Percentiles rank a stretch among this genome's conserved stretches.
These are phyloP conservation scores for Phytopythium chamaehyphon DNA, from an alignment of 352 stramenopile species.

Conservation along the genomic window DNA sequence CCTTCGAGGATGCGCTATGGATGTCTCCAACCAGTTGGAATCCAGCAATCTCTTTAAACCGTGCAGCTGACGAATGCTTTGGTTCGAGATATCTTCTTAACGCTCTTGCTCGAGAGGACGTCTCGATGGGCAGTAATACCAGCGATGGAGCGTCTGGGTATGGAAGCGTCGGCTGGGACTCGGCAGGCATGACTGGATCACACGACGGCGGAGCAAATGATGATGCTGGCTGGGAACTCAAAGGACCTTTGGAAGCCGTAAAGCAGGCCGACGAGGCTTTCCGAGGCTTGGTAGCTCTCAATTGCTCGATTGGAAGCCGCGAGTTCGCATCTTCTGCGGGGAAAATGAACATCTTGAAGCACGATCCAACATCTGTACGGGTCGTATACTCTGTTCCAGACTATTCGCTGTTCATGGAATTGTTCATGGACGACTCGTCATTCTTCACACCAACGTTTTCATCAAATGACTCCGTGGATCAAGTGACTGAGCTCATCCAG, in stretches of 20 bases:
- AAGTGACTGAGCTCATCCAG: conserved; percentile 14
- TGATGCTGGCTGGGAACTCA: not conserved
- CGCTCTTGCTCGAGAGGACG: not conserved
- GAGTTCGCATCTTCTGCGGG: conserved; percentile 19
- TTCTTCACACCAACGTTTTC: conserved; percentile 24
- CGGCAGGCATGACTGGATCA: not conserved
- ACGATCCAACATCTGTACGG: conserved; percentile 10
- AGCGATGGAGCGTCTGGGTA: not conserved
- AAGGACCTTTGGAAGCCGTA: conserved; percentile 7
- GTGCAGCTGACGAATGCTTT: not conserved
- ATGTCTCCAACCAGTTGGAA: not conserved
- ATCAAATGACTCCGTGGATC: conserved; percentile 7
- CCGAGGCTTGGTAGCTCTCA: conserved; percentile 18
- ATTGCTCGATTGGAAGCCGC: conserved; percentile 20
- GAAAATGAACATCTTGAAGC: conserved; percentile 23
- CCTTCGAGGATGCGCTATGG: conserved; percentile 7
- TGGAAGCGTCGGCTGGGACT: not conserved
- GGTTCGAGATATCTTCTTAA: conserved; percentile 1
- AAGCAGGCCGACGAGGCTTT: conserved; percentile 16
- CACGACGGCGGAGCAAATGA: not conserved
- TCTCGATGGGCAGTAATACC: not conserved
- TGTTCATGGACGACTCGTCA: conserved; percentile 13
- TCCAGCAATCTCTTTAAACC: not conserved
- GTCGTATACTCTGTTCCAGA: conserved; percentile 15
- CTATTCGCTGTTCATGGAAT: conserved; percentile 22